Percentiles rank a stretch among this genome's conserved stretches.
These are phyloP conservation scores for Fonsecaea erecta DNA, from an alignment of 2,329 filamentous ascomycete genomes.

Conservation along the genomic window DNA sequence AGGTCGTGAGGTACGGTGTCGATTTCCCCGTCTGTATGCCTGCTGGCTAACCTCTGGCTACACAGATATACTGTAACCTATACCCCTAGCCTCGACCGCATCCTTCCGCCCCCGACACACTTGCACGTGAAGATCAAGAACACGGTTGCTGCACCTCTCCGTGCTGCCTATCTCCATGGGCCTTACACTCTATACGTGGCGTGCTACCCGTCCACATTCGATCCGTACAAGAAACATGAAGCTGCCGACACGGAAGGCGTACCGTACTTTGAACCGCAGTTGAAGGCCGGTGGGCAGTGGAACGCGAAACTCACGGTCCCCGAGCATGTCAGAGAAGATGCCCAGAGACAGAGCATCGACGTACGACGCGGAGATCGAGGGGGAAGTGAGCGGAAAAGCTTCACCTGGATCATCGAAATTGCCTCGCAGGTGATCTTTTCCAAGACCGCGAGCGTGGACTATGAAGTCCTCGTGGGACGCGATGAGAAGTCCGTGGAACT, in stretches of 20 bases:
- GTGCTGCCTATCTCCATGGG: conserved; percentile 94
- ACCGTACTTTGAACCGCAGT: conserved; percentile 92
- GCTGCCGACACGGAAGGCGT: conserved; percentile 72
- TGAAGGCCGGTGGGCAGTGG: conserved; percentile 92
- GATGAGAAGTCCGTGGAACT: conserved; percentile 82
- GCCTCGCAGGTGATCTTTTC: conserved; percentile 95
- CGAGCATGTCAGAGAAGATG: conserved; percentile 65
- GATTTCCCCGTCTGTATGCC: neutral
- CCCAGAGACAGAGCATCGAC: conserved; percentile 18
- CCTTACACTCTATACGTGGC: conserved; percentile 86
- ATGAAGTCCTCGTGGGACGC: conserved; percentile 81
- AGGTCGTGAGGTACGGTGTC: conserved; percentile 75
- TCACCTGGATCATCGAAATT: conserved; percentile 89
- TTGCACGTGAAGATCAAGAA: conserved; percentile 90
- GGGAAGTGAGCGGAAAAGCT: conserved; percentile 59
- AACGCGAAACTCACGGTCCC: conserved; percentile 79
- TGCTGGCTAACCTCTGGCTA: conserved; percentile 3
- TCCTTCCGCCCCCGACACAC: conserved; percentile 79
- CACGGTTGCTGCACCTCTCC: conserved; percentile 83
- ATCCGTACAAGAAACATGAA: conserved; percentile 78
- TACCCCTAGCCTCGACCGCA: conserved; percentile 83
- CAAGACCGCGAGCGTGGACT: conserved; percentile 81
- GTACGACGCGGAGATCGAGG: conserved; percentile 37
- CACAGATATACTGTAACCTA: conserved; percentile 81
- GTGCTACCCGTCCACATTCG: conserved; percentile 80